Evolutionary conservation across 306 rosid genomes (phyloP), one percentile per base, ranked within the genome.

Genomic region (Acmispon strigosus): DNA sequence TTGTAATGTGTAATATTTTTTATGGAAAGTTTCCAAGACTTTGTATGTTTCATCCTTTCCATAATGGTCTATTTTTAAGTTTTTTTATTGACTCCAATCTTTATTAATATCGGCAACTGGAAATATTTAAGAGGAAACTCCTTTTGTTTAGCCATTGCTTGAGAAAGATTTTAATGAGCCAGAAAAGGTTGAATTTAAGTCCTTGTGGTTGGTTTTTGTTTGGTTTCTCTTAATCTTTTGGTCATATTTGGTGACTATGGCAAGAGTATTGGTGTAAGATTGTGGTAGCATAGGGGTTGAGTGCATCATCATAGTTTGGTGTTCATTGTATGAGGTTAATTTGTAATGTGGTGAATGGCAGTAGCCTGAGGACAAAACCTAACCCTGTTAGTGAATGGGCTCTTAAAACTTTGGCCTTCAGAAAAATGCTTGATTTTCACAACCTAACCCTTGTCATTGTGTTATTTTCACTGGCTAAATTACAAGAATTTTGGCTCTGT

Each of bases 231-330:
- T 18, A 39, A 48, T 27, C 34, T 49, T 41, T 36, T 75, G 15
- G 41, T 63, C 61, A 41, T 70, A 55, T 49, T 57, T 66, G 41
- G 53, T n/a, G 59, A 56, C 45, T n/a, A 16, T 65, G 55, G 37
- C 20, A 43, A 29, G 60, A 75, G 65, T 70, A 24, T 77, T 43
- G 16, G 15, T 41, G 36, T 20, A 57, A 15, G 17, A 7, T 34
- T 47, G 48, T 45, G 32, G 57, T 64, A 29, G 42, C 63, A 32
- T 63, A 11, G 64, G 53, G 61, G 24, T 27, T 20, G 13, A 59
- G 41, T 29, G 14, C 67, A 34, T 69, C 8, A 51, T 73, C 47
- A 52, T 44, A 4, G 49, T 58, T 34, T 17, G 17, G 32, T 24
- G 3, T 70, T 66, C 64, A 22, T 3, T 37, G 39, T 18, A 10